These are phyloP conservation scores for Arthrinium phaeospermum DNA, from an alignment of 2,329 filamentous ascomycete genomes.

Conservation along the genomic window DNA sequence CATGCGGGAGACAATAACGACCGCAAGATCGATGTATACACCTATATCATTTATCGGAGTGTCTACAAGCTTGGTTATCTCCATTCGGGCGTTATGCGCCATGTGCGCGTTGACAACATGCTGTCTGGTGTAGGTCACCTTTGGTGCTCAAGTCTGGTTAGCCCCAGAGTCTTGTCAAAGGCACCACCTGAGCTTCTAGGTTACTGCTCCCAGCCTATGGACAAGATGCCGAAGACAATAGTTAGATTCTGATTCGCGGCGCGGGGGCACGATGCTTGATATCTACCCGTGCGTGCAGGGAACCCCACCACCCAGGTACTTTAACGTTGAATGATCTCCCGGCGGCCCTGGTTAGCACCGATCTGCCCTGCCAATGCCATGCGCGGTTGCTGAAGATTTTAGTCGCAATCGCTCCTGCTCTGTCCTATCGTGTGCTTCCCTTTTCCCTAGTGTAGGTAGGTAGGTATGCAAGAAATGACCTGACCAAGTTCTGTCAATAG, in stretches of 20 bases:
- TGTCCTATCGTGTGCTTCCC: neutral
- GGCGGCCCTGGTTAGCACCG: slow-evolving; percentile 4
- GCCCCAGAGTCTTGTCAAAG: neutral
- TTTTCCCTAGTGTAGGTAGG: neutral
- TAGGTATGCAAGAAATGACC: too few species aligned
- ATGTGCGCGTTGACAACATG: too few species aligned
- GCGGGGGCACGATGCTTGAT: neutral
- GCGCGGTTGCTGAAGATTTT: neutral
- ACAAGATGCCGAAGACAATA: neutral
- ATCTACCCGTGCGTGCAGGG: slow-evolving; percentile 4
- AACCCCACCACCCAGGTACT: neutral
- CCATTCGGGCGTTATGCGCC: too few species aligned
- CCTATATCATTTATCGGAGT: too few species aligned
- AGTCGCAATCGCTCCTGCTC: neutral
- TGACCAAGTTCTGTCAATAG: too few species aligned
- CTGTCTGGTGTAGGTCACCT: too few species aligned
- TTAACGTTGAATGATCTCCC: neutral
- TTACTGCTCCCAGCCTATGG: neutral
- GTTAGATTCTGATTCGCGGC: neutral
- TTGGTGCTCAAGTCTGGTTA: neutral
- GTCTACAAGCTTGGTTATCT: too few species aligned
- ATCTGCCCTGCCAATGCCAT: slow-evolving; percentile 3
- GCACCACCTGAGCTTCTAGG: neutral
- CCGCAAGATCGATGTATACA: too few species aligned
- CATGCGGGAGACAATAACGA: too few species aligned